A percentile compares a stretch with the other conserved stretches of the same genome.
Evolutionary conservation across 257 asterid genomes (phyloP).

Genomic region (Verbena officinalis): DNA sequence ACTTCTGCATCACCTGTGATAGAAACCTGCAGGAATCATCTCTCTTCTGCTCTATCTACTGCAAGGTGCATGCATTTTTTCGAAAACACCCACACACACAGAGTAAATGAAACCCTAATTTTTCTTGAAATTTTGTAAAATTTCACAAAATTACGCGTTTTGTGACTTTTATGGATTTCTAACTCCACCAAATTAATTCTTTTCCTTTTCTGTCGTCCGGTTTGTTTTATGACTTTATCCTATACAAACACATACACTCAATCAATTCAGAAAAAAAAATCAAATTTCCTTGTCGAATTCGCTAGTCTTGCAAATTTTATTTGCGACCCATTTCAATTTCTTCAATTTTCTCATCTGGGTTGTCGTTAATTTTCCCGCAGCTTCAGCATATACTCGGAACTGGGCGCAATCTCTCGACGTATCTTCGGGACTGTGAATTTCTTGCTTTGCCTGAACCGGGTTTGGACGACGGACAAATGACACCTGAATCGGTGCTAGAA

Average conservation of each 20-base stretch:
- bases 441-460: conserved; percentile 54
- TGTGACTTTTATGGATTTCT: no score
- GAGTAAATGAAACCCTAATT: neutral
- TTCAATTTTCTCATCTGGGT: conserved; percentile 20
- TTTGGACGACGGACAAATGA: conserved; percentile 61
- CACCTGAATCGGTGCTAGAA: conserved; percentile 71
- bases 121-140: conserved; percentile 15
- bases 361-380: conserved; percentile 36
- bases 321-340: conserved; percentile 25
- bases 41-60: conserved; percentile 64
- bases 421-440: conserved; percentile 44
- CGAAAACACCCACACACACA: neutral
- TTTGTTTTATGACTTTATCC: no score
- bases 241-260: neutral
- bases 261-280: neutral
- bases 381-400: conserved; percentile 45
- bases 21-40: conserved; percentile 50
- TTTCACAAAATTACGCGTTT: no score
- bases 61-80: conserved; percentile 66
- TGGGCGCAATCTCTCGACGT: conserved; percentile 41
- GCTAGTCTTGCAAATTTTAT: neutral
- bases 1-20: conserved; percentile 50
- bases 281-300: neutral
- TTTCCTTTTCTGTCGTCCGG: neutral
- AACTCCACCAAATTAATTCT: neutral